These are phyloP conservation scores for Pestalotiopsis sp. DNA, from an alignment of 2,329 filamentous ascomycete species.

Conservation along the genomic window DNA sequence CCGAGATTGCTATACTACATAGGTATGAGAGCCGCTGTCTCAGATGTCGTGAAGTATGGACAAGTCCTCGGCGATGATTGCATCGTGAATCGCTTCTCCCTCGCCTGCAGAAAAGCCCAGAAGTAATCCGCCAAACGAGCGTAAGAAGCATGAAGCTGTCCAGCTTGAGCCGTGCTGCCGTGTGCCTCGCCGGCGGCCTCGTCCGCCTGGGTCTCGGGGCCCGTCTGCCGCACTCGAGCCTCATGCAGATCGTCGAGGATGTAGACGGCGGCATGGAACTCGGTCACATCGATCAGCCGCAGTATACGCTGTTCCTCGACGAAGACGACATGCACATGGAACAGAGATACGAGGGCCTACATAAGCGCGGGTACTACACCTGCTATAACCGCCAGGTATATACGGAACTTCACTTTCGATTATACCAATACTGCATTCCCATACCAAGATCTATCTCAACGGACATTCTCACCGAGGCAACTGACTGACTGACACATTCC, in stretches of 20 bases:
- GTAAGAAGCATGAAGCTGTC: not conserved
- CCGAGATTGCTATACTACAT: not conserved
- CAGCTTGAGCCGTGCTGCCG: not conserved
- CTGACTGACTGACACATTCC: no score
- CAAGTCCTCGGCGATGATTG: not conserved
- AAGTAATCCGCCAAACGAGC: not conserved
- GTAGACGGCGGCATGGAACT: not conserved
- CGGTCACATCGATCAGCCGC: not conserved
- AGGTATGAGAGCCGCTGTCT: not conserved
- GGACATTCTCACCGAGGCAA: no score
- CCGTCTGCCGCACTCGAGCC: not conserved
- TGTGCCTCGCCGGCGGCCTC: not conserved
- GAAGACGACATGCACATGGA: not conserved
- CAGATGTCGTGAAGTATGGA: not conserved
- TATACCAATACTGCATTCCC: no score
- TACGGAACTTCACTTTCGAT: not conserved
- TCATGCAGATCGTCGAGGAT: not conserved
- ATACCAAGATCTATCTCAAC: no score
- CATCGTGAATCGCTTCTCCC: not conserved
- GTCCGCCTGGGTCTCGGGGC: not conserved
- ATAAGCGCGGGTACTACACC: conserved; percentile 14
- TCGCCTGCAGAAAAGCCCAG: not conserved
- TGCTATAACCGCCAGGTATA: conserved; percentile 7
- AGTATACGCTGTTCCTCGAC: not conserved
- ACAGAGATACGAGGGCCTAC: not conserved